phyloP scores from a whole-genome alignment of 768 basidiomycete genomes.

The Pleurotus tuber-regium region DNA sequence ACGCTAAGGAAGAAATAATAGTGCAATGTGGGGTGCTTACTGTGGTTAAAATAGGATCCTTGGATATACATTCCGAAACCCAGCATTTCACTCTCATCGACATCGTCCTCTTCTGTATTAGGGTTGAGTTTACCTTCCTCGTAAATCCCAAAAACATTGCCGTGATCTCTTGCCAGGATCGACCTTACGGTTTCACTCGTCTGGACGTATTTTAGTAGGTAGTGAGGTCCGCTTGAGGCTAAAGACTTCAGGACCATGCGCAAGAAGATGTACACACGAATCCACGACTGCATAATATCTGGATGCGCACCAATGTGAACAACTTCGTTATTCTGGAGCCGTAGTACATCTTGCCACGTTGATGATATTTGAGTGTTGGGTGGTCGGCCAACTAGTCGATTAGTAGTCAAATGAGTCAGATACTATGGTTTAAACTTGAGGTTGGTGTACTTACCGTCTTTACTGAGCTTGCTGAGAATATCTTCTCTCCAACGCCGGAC shows the following conservation, averaged over 20 bases:
- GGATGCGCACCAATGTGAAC: conserved; percentile 43
- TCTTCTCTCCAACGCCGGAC: conserved; percentile 41
- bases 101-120: not conserved
- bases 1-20: not conserved
- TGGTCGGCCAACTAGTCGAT: no score
- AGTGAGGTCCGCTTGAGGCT: conserved; percentile 9
- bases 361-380: conserved; percentile 1
- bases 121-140: conserved; percentile 27
- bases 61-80: conserved; percentile 63
- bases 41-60: conserved; percentile 69
- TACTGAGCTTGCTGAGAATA: conserved; percentile 13
- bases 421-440: no score
- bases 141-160: conserved; percentile 71
- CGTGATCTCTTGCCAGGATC: conserved; percentile 56
- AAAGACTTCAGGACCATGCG: conserved; percentile 27
- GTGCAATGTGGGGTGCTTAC: conserved; percentile 29
- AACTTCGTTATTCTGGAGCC: conserved; percentile 59
- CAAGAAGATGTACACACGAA: conserved; percentile 55
- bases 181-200: conserved; percentile 47
- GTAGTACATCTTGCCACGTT: conserved; percentile 50
- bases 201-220: conserved; percentile 31
- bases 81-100: conserved; percentile 48
- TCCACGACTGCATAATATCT: conserved; percentile 47
- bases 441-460: no score
- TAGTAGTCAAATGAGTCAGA: no score